phyloP scores from a whole-genome alignment of 2,329 filamentous ascomycete species.

The Aspergillus aculeatinus region DNA sequence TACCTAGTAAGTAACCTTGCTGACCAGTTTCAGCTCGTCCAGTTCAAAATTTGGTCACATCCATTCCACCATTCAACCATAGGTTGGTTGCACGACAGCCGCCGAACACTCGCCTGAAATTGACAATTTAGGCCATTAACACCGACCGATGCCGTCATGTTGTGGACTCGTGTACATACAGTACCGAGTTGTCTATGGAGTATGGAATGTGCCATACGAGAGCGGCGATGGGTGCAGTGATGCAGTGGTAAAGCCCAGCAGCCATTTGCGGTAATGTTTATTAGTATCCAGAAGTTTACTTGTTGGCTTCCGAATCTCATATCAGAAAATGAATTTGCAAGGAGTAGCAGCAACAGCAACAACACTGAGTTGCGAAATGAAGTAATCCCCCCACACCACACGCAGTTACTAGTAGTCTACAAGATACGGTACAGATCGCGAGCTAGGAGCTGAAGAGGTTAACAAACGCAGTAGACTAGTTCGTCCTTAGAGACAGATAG shows the following conservation, averaged over 20 bases:
- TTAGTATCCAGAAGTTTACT: no score
- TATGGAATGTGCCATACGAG: neutral
- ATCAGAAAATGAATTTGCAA: neutral
- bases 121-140: neutral
- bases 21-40: neutral
- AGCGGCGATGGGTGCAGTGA: neutral
- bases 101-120: neutral
- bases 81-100: neutral
- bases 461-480: neutral
- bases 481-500: neutral
- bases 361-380: neutral
- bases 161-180: neutral
- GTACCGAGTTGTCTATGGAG: neutral
- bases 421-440: neutral
- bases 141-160: neutral
- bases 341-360: neutral
- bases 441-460: neutral
- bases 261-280: no score
- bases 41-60: neutral
- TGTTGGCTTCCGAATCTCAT: no score
- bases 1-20: neutral
- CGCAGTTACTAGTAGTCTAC: neutral
- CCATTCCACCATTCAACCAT: neutral
- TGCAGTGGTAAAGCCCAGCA: no score
- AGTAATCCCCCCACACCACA: neutral